A percentile compares a stretch with the other conserved stretches of the same genome.
Conservation (phyloP, 2,329 filamentous ascomycete genomes). For the Karstenula rhodostoma region DNA sequence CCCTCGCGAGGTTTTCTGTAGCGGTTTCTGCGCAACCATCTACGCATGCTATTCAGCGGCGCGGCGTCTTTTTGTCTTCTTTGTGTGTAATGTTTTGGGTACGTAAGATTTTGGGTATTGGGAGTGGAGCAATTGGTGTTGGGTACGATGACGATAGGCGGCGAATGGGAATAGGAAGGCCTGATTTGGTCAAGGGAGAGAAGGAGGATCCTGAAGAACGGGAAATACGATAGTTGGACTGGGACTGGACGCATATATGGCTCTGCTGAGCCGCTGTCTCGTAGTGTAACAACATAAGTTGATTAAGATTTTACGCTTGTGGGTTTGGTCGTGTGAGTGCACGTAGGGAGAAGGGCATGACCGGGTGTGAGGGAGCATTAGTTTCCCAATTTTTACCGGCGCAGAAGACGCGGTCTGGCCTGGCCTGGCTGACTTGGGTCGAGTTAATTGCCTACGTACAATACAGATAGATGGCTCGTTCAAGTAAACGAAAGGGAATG, state of each 20-base stretch:
- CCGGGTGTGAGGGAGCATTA: no score
- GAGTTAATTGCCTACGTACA: no score
- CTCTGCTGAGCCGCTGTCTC: neutral
- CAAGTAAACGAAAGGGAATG: no score
- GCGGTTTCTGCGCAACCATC: neutral
- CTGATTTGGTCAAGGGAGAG: no score
- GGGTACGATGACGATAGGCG: neutral
- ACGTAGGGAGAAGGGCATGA: no score
- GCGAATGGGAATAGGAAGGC: neutral
- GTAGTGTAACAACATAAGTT: neutral
- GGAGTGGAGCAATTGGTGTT: neutral
- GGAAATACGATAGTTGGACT: no score
- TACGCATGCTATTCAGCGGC: conserved; percentile 2
- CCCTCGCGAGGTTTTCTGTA: neutral
- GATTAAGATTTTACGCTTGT: neutral
- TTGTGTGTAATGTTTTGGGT: conserved; percentile 1
- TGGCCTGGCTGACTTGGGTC: no score
- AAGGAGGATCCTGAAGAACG: no score
- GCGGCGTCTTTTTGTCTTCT: conserved; percentile 6
- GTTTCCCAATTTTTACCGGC: no score
- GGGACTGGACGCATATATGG: neutral
- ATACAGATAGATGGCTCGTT: no score
- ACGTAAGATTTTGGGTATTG: neutral
- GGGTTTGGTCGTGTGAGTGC: neutral
- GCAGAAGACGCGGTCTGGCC: no score